phyloP scores from a whole-genome alignment of 495 filamentous ascomycete genomes.

The Pyrenula massariospora region DNA sequence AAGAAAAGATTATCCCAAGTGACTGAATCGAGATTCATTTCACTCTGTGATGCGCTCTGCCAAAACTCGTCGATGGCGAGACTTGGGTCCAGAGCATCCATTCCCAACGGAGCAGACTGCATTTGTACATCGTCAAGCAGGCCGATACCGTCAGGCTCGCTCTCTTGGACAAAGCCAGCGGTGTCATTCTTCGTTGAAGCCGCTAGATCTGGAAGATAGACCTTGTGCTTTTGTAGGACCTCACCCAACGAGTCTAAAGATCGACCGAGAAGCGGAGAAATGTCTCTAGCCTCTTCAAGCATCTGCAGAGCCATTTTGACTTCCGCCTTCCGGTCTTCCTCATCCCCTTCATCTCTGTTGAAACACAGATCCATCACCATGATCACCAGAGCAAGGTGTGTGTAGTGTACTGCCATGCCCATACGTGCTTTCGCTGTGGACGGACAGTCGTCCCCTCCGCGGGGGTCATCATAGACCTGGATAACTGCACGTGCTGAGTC shows the following conservation, averaged over 20 bases:
- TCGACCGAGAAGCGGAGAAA: constrained; percentile 17
- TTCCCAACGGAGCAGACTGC: too few relatives aligned
- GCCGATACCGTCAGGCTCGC: too few relatives aligned
- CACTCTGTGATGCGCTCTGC: too few relatives aligned
- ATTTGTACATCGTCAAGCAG: too few relatives aligned
- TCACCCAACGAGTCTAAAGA: constrained; percentile 26
- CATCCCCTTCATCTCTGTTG: constrained; percentile 30
- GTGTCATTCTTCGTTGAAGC: too few relatives aligned
- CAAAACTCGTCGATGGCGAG: too few relatives aligned
- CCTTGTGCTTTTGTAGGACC: constrained; percentile 19
- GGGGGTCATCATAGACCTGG: constrained; percentile 23
- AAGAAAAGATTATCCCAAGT: too few relatives aligned
- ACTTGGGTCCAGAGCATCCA: too few relatives aligned
- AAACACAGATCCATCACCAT: constrained; percentile 33
- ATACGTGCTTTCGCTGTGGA: constrained; percentile 16
- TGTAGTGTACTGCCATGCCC: constrained; percentile 26
- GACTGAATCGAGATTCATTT: too few relatives aligned
- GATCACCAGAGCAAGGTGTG: constrained; percentile 36
- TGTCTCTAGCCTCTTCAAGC: constrained; percentile 24
- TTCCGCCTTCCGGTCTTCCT: constrained; percentile 26
- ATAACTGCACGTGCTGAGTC: constrained; percentile 33
- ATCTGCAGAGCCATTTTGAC: constrained; percentile 31
- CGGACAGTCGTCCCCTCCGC: too few relatives aligned
- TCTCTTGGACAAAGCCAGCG: too few relatives aligned
- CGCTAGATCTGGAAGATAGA: too few relatives aligned